A percentile compares a stretch with the other conserved stretches of the same genome.
Conservation (phyloP, 2,329 filamentous ascomycete genomes). For the Rugonectria rugulosa region DNA sequence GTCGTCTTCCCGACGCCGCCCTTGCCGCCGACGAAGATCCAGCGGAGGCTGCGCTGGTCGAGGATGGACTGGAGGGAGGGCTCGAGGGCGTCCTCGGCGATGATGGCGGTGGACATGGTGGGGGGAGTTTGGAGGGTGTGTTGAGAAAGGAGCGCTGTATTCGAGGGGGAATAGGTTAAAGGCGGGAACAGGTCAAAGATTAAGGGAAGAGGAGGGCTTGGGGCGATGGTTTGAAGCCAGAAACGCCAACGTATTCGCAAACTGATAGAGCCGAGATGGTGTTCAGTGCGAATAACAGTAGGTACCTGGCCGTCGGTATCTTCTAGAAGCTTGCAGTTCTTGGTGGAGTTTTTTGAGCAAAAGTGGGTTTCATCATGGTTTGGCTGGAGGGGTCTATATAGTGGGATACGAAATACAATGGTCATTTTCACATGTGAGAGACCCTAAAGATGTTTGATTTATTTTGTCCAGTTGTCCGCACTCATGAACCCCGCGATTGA, state of each 20-base stretch:
- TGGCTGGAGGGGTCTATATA: conserved; percentile 20
- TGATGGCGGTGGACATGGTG: conserved; percentile 50
- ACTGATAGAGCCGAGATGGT: background rate
- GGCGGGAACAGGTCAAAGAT: background rate
- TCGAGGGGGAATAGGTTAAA: background rate
- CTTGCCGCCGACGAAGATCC: conserved; percentile 99
- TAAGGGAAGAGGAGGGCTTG: background rate
- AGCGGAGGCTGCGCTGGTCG: conserved; percentile 92
- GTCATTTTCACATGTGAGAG: no score
- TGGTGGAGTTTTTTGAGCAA: conserved; percentile 35
- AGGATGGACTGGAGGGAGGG: conserved; percentile 93
- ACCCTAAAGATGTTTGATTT: no score
- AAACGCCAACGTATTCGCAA: background rate
- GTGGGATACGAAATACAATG: background rate
- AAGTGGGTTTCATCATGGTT: conserved; percentile 1
- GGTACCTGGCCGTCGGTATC: conserved; percentile 31
- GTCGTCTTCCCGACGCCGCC: conserved; percentile 99
- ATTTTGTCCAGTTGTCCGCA: no score
- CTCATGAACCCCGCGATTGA: no score
- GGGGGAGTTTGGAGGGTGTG: background rate
- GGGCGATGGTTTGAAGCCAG: background rate
- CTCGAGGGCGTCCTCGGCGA: conserved; percentile 78
- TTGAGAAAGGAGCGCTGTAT: background rate
- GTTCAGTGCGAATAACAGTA: conserved; percentile 1
- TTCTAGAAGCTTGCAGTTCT: conserved; percentile 37